Conservation (phyloP, 257 asterid genomes). For the Lithospermum erythrorhizon region DNA sequence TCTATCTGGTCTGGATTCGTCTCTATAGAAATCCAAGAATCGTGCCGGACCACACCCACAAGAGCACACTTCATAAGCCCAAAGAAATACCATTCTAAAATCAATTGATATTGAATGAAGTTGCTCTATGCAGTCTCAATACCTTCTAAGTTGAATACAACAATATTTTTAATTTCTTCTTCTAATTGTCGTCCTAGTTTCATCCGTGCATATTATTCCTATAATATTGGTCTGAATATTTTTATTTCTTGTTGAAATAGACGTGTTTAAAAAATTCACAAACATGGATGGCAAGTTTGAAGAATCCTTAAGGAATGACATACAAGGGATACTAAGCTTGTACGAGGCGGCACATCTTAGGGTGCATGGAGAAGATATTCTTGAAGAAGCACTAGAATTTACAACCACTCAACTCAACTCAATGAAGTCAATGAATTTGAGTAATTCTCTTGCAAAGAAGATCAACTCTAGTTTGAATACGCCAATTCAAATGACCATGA, state of each 20-base stretch:
- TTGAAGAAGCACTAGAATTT: conserved; percentile 20
- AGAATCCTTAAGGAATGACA: background rate
- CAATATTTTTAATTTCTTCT: too few species aligned
- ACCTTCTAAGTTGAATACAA: too few species aligned
- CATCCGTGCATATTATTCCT: too few species aligned
- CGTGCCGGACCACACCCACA: too few species aligned
- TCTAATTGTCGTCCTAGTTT: too few species aligned
- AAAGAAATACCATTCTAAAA: too few species aligned
- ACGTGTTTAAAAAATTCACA: conserved; percentile 19
- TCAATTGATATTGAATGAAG: too few species aligned
- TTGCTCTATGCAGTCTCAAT: too few species aligned
- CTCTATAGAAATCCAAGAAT: too few species aligned
- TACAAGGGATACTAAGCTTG: conserved; percentile 19
- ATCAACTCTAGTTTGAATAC: conserved; percentile 8
- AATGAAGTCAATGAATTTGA: background rate
- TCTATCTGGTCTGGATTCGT: too few species aligned
- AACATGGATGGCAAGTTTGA: conserved; percentile 10
- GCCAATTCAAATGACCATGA: conserved; percentile 18
- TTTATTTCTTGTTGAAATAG: conserved; percentile 5
- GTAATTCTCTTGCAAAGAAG: conserved; percentile 1
- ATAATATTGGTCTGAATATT: background rate
- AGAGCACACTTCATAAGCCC: too few species aligned
- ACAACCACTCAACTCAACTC: conserved; percentile 9
- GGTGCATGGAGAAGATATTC: conserved; percentile 11
- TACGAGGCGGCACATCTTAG: conserved; percentile 23